Percentiles rank a stretch among this genome's conserved stretches.
Conservation (phyloP, 345 rosid genomes). For the Acer saccharum region DNA sequence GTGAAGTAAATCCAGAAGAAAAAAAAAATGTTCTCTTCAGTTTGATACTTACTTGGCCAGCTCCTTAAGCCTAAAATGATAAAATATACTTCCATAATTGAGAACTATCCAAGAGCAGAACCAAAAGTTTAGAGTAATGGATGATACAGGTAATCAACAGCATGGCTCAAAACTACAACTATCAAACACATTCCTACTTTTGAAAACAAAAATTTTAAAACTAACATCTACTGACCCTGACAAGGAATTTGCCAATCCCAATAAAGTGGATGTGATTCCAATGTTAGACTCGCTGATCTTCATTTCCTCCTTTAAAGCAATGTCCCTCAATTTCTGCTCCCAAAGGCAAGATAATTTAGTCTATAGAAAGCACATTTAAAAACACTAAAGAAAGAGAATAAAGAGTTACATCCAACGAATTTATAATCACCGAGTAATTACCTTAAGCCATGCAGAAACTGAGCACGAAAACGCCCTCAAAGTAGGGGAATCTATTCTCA, state of each 20-base stretch:
- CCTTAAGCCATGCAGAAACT: slow-evolving; percentile 78
- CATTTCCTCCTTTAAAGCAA: slow-evolving; percentile 85
- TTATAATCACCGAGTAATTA: slow-evolving; percentile 22
- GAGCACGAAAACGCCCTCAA: slow-evolving; percentile 72
- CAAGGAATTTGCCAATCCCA: slow-evolving; percentile 77
- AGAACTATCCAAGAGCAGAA: neutral
- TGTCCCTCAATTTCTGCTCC: slow-evolving; percentile 63
- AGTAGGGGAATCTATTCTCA: slow-evolving; percentile 56
- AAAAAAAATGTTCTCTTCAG: neutral
- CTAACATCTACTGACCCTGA: slow-evolving; percentile 55
- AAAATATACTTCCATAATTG: slow-evolving; percentile 1
- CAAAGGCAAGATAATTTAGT: slow-evolving; percentile 26
- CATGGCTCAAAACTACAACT: neutral
- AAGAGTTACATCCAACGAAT: neutral
- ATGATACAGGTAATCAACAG: neutral
- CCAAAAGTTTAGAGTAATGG: neutral
- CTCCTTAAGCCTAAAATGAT: neutral
- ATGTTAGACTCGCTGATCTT: slow-evolving; percentile 46
- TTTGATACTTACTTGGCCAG: neutral
- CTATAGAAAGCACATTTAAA: slow-evolving; percentile 4
- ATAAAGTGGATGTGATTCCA: slow-evolving; percentile 62
- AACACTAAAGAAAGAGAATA: neutral
- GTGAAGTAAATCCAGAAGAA: neutral
- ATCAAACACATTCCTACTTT: neutral
- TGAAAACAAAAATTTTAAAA: neutral